These are phyloP conservation scores for Tuber indicum DNA, from an alignment of 495 filamentous ascomycete species.

Conservation along the genomic window DNA sequence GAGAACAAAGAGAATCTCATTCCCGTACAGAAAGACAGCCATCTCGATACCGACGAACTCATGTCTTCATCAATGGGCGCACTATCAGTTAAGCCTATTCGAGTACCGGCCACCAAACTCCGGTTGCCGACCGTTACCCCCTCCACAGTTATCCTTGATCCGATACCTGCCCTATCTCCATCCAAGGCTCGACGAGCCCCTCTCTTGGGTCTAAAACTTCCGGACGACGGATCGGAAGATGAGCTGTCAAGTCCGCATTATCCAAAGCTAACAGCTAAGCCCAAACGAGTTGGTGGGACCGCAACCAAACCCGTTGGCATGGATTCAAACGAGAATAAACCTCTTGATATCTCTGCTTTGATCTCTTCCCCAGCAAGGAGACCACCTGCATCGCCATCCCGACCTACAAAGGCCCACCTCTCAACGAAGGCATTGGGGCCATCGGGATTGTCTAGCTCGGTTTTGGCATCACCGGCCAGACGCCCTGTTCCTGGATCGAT, in stretches of 20 bases:
- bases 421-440: background rate
- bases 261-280: conserved; percentile 30
- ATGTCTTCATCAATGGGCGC: conserved; percentile 40
- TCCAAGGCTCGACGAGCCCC: conserved; percentile 31
- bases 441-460: background rate
- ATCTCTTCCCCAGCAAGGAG: conserved; percentile 36
- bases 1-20: conserved; percentile 37
- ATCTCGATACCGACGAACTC: conserved; percentile 35
- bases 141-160: conserved; percentile 25
- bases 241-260: conserved; percentile 28
- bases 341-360: conserved; percentile 27
- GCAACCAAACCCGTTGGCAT: background rate
- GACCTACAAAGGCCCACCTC: conserved; percentile 13
- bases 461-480: conserved; percentile 26
- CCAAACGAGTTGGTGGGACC: conserved; percentile 19
- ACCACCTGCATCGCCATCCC: conserved; percentile 23
- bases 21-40: conserved; percentile 11
- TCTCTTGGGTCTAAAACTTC: background rate
- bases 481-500: conserved; percentile 10
- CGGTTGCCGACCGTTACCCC: conserved; percentile 23
- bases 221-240: conserved; percentile 33
- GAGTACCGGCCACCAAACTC: conserved; percentile 29
- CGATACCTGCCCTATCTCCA: conserved; percentile 35
- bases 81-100: conserved; percentile 36
- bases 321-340: conserved; percentile 13